Conservation (phyloP, 257 asterid genomes). For the Petrea volubilis region DNA sequence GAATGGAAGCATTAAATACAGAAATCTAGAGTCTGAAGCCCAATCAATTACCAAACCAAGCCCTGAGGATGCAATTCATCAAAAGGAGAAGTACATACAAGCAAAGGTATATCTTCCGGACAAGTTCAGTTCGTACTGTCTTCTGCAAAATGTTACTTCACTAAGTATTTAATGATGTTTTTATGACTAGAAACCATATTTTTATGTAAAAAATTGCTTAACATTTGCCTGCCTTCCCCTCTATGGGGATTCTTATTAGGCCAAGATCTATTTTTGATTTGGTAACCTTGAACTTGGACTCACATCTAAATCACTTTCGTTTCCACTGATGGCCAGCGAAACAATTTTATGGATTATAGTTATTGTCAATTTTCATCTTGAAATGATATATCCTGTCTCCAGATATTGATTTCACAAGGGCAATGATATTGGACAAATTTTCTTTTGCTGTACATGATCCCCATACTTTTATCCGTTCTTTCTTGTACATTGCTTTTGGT, state of each 20-base stretch:
- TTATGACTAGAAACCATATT: not conserved
- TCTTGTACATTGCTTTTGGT: not conserved
- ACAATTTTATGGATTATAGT: not conserved
- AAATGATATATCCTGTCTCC: not conserved
- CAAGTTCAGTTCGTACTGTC: constrained; percentile 7
- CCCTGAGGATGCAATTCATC: constrained; percentile 57
- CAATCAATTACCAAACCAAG: constrained; percentile 66
- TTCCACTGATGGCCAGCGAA: constrained; percentile 2
- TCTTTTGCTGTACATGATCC: constrained; percentile 5
- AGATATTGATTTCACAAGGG: constrained; percentile 12
- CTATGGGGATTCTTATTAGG: not conserved
- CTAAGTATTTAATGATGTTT: not conserved
- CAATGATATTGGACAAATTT: not conserved
- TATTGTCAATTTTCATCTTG: not conserved
- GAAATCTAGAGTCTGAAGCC: constrained; percentile 42
- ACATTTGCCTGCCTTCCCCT: not conserved
- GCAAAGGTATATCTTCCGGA: constrained; percentile 65
- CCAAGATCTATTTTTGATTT: not conserved
- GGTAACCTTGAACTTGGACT: constrained; percentile 11
- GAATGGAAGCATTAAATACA: constrained; percentile 27
- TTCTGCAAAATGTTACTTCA: constrained; percentile 16
- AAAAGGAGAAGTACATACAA: constrained; percentile 80
- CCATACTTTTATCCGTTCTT: not conserved
- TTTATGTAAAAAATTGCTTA: not conserved
- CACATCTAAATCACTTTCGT: constrained; percentile 7